Conservation (phyloP, 305 asterid genomes). For the Fraxinus floribunda region DNA sequence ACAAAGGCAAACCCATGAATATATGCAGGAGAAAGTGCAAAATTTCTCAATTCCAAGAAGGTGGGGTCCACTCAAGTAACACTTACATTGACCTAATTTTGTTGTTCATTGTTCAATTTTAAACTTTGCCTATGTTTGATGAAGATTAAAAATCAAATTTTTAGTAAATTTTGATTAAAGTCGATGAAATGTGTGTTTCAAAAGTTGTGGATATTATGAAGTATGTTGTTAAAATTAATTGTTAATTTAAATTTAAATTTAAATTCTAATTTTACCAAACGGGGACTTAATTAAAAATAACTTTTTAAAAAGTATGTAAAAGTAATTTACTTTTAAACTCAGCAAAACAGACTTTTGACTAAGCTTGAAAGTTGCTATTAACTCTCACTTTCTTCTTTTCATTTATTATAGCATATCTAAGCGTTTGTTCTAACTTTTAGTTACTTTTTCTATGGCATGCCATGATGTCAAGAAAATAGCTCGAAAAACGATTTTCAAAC, state of each 20-base stretch:
- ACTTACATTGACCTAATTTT: not conserved
- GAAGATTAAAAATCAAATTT: too few relatives aligned
- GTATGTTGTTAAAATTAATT: too few relatives aligned
- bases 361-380: not conserved
- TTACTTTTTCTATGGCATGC: not conserved
- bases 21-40: constrained; percentile 26
- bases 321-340: not conserved
- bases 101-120: too few relatives aligned
- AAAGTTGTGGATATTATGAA: too few relatives aligned
- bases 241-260: too few relatives aligned
- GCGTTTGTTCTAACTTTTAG: not conserved
- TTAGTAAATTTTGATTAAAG: too few relatives aligned
- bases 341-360: not conserved
- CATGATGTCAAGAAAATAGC: not conserved
- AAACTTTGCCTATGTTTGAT: too few relatives aligned
- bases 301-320: not conserved
- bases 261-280: too few relatives aligned
- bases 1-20: constrained; percentile 23
- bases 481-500: not conserved
- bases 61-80: constrained; percentile 20
- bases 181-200: too few relatives aligned
- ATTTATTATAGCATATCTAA: not conserved
- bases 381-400: not conserved
- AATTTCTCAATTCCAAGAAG: constrained; percentile 26
- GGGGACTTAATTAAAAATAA: too few relatives aligned